Base-by-base conservation (phyloP, 805 yeast species). In the Jamesozyma jinghongensis region DNA sequence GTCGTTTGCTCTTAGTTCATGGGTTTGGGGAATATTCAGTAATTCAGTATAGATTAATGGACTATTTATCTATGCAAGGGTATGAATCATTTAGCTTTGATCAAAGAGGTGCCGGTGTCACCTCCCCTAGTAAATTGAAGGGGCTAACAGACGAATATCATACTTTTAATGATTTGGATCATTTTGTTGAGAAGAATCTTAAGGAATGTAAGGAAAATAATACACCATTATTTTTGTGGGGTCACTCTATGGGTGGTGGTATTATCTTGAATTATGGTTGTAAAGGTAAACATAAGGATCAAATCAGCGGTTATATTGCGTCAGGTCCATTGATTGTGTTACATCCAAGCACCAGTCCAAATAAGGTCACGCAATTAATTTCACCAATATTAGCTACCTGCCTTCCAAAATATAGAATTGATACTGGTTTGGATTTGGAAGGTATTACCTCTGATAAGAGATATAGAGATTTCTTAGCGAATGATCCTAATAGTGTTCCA, bases 231-330 rank as follows among this genome's bases (percentile, higher is more conserved):
- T 70, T 66, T 49, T 52, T 84, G 35, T 65, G 73, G 52, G 87
- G 90, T 1, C 85, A 79, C 48, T 81, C 87, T 8, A 81, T 84
- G 88, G 94, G 94, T 38, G 90, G 90, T 17, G 88, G 81, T 0
- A 75, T 83, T 38, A 66, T 65, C 0, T 62, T 83, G 42, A 79
- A 78, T 57, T 82, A 83, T 55, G 77, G 74, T 3, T 67, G 75
- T 29, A 53, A 56, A 26, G 88, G 88, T 2, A 71, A 65, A 43
- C 61, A 69, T 51, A 67, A 61, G 34, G 67, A 70, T 20, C 50
- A 67, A 16, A 44, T 83, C 19, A 61, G 65, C 27, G 75, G 75
- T 0, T 68, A 74, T 34, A 59, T 71, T 31, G 71, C 67, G 0
- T 63, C 71, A 27, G 86, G 78, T 1, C 94, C 94, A 1, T 67